Evolutionary conservation across 2,329 filamentous ascomycete species (phyloP), one percentile per base, ranked within the genome.

Genomic region (Neofusicoccum ribis): DNA sequence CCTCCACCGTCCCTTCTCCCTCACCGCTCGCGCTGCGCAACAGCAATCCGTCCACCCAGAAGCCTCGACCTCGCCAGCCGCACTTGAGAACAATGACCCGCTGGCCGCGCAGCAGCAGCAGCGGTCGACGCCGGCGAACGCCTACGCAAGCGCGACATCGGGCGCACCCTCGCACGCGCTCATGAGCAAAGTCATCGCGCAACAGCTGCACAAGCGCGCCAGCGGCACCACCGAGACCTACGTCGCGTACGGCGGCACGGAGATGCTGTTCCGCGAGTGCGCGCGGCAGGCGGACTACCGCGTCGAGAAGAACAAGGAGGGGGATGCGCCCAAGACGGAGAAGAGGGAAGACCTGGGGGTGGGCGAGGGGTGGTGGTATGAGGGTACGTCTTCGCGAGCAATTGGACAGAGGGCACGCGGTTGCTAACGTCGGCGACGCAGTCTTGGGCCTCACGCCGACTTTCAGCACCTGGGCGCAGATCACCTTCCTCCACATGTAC

Each of bases 401-500:
- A 15, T 2, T 5, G 14, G 36, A 2, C 43, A 5, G 6, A 37
- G n/a, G 41, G 37, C 20, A n/a, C 15, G 20, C 5, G 23, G 6
- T 2, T 14, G 15, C 20, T 15, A 11, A 23, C 5, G 14, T 41
- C 1, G 23, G 23, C 17, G 7, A n/a, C 27, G 51, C 72, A 96
- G 92, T 89, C 60, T 87, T 97, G 68, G 86, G 86, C 31, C 86
- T 99, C 17, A 84, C 86, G 37, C 91, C 93, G 0, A 98, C 93
- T 0, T 99, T 99, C 79, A 93, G 89, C 75, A 94, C 91, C 65
- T 99, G 95, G 95, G 91, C 93, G 20, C 93, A 98, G 79, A 89
- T 98, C 50, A 95, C 93, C 41, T 96, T 97, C 84, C 85, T 99
- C 66, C 94, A 99, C 82, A 91, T 99, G 85, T 98, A 97, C 83